phyloP scores from a whole-genome alignment of 2,329 filamentous ascomycete genomes.

The Fusarium redolens region DNA sequence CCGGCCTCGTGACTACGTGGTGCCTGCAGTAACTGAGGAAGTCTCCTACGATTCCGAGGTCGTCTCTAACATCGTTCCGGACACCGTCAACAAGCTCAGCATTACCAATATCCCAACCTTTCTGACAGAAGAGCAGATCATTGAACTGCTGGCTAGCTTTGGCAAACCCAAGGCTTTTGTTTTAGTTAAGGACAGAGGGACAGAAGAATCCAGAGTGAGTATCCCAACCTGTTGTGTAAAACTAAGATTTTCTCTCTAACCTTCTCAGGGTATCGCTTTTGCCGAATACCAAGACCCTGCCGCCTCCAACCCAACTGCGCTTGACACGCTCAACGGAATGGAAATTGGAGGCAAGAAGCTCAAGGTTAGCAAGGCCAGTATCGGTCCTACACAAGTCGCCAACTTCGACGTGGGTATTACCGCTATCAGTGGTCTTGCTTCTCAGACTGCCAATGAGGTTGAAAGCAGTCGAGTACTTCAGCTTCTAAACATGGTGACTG shows the following conservation, averaged over 20 bases:
- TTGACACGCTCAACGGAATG: constrained; percentile 93
- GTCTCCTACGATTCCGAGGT: constrained; percentile 79
- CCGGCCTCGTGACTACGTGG: constrained; percentile 96
- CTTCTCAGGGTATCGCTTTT: constrained; percentile 86
- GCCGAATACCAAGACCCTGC: constrained; percentile 88
- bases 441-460: constrained; percentile 81
- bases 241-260: constrained; percentile 44
- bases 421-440: constrained; percentile 97
- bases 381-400: constrained; percentile 91
- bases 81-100: constrained; percentile 95
- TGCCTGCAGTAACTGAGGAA: constrained; percentile 81
- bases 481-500: constrained; percentile 97
- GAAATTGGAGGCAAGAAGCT: constrained; percentile 88
- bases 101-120: constrained; percentile 90
- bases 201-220: constrained; percentile 86
- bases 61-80: constrained; percentile 83
- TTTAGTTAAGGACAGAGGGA: constrained; percentile 85
- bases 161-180: constrained; percentile 93
- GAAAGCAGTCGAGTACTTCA: constrained; percentile 89
- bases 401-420: constrained; percentile 96
- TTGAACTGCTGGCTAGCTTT: constrained; percentile 89
- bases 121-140: constrained; percentile 90
- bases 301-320: constrained; percentile 79
- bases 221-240: not conserved
- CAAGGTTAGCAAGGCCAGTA: constrained; percentile 88